Conservation (phyloP, 1,284 basidiomycete genomes). For the Heimioporus punctisporus region DNA sequence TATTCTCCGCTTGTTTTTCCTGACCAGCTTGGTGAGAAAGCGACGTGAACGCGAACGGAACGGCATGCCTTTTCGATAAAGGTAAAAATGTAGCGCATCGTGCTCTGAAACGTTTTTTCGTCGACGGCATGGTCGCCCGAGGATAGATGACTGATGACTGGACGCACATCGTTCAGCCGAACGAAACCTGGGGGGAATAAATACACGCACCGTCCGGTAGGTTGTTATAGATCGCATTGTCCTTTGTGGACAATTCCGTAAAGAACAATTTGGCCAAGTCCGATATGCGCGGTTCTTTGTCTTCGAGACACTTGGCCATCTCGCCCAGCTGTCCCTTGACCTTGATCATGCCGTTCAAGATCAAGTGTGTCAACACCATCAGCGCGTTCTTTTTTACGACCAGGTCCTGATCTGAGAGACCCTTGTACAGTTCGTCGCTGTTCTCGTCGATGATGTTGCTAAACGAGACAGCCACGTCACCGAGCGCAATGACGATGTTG, state of each 20-base stretch:
- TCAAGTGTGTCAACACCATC: slow-evolving; percentile 98
- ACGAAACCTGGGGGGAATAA: no score
- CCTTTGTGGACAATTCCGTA: slow-evolving; percentile 66
- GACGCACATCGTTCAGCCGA: no score
- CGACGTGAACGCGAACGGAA: background rate
- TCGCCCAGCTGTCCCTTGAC: slow-evolving; percentile 99
- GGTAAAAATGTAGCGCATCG: slow-evolving; percentile 95
- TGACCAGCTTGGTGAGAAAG: slow-evolving; percentile 28
- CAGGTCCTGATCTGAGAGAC: slow-evolving; percentile 84
- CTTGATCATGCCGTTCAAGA: slow-evolving; percentile 96
- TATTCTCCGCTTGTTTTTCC: slow-evolving; percentile 96
- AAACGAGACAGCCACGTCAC: slow-evolving; percentile 97
- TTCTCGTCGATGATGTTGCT: slow-evolving; percentile 98
- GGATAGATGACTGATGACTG: slow-evolving; percentile 64
- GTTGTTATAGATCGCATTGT: no score
- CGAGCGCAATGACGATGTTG: slow-evolving; percentile 97
- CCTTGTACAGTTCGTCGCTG: slow-evolving; percentile 94
- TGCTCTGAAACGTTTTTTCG: slow-evolving; percentile 91
- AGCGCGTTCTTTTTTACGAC: slow-evolving; percentile 99
- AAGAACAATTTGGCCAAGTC: slow-evolving; percentile 99
- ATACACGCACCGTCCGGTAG: no score
- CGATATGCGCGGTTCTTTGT: slow-evolving; percentile 86
- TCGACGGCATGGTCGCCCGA: slow-evolving; percentile 95
- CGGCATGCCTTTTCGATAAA: slow-evolving; percentile 91
- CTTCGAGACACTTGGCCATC: slow-evolving; percentile 99